Evolutionary conservation across 768 basidiomycete species (phyloP), one percentile per base, ranked within the genome.

Genomic region (Tricholoma matsutake): DNA sequence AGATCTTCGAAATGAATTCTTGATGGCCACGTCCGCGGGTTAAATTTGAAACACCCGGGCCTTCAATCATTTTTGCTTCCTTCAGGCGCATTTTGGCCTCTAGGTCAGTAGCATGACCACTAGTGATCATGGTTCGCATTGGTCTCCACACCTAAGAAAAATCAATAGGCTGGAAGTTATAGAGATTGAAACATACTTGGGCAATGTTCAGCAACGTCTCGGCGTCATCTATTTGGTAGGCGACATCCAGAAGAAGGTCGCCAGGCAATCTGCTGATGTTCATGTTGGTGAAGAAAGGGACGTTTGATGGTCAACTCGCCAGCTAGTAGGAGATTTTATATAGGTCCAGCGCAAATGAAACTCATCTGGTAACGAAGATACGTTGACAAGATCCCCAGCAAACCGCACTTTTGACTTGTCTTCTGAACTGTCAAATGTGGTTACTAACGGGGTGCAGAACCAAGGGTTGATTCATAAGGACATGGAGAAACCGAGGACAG

Each of bases 171-270:
- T 25, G 2, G 10, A 49, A 3, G 22, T 6, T 34, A 54, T 4
- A 34, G 10, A n/a, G 13, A 18, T 16, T 56, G 7, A 31, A 56
- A 29, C 34, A 35, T 25, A 56, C 54, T 43, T 56, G 34, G n/a
- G 54, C 18, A 6, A 56, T 39, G 28, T 56, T 56, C 16, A 41
- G 4, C 22, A 56, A 41, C 13, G 54, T 18, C 20, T 43, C n/a
- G 13, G 51, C 13, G n/a, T 56, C 54, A 16, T 56, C 35, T 29
- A 56, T 29, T 25, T 56, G 34, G 35, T 43, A 43, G 4, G 54
- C 54, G 54, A 56, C 54, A 43, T 56, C 13, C 35, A 56, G 39
- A 37, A 56, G 54, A 25, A 56, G 35, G 29, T 56, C 54, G 6
- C 20, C 32, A 22, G 54, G 54, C 11, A 56, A 29, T 56, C 37